Percentiles rank a stretch among this genome's conserved stretches.
These are phyloP conservation scores for Triticum turgidum DNA, from an alignment of 176 grass and related monocot genomes.

Conservation along the genomic window DNA sequence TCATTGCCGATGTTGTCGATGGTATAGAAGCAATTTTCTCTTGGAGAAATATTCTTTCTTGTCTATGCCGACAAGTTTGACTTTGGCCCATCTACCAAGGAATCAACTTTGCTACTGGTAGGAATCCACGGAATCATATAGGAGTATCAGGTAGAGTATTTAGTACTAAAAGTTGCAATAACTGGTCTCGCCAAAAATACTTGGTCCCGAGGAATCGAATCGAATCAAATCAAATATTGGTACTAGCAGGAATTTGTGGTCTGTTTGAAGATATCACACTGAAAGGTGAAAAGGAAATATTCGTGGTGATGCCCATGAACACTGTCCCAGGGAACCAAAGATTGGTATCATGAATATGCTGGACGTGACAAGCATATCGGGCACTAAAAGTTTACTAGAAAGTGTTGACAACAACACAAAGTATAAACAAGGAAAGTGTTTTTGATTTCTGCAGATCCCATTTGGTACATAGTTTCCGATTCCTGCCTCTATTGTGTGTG, in stretches of 20 bases:
- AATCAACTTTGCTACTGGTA: not conserved
- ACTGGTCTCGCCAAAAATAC: not conserved
- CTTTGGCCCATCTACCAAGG: not conserved
- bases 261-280: not conserved
- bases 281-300: not conserved
- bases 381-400: slow-evolving; percentile 7
- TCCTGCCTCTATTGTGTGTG: not conserved
- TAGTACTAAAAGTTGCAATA: not conserved
- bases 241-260: not conserved
- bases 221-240: not conserved
- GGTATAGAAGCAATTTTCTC: too few species aligned
- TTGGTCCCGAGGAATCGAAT: not conserved
- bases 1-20: too few species aligned
- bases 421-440: not conserved
- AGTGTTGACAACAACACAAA: slow-evolving; percentile 10
- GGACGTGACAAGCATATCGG: too few species aligned
- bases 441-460: slow-evolving; percentile 1
- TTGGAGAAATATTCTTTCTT: not conserved
- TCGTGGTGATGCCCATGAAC: slow-evolving; percentile 27
- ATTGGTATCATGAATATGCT: not conserved
- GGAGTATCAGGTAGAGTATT: not conserved
- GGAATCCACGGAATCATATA: not conserved
- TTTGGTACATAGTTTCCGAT: not conserved
- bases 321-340: slow-evolving; percentile 40
- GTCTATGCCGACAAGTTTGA: slow-evolving; percentile 33